Evolutionary conservation across 2,329 filamentous ascomycete genomes (phyloP), one percentile per base, ranked within the genome.

Genomic region (Emergomyces orientalis): DNA sequence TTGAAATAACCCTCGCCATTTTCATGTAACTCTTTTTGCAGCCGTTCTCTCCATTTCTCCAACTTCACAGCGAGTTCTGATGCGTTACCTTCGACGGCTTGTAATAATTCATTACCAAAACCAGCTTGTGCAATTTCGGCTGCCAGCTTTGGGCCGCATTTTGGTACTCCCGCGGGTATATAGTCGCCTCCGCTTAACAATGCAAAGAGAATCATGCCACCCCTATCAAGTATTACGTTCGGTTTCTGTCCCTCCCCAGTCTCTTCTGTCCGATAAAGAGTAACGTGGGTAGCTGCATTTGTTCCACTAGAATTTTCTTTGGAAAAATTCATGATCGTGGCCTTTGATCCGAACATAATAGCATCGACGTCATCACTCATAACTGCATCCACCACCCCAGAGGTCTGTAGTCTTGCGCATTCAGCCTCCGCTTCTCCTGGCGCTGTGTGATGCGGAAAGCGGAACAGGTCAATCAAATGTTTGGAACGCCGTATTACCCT

Each of bases 131-230:
- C 92, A 61, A 94, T 95, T 72, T 97, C 91, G 67, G 89, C 94
- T 0, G 94, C 93, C 13, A 92, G 81, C 71, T 93, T 96, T 58
- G 91, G 85, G 1, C 94, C 94, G 69, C 92, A 96, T 3, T 90
- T 89, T 0, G 89, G 86, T 19, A 99, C 88, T 0, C 94, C 94
- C 62, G 91, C 89, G 0, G 92, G 90, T 0, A 93, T 80, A 69
- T 99, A 99, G 74, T 99, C 94, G 7, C 94, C 94, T 7, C 94
- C 94, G 68, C 92, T 97, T 84, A 99, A 91, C 65, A 99, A 79
- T 0, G 94, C 94, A 25, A 97, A 88, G 14, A 99, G 78, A 27
- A 97, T 88, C 92, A 99, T 96, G 0, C 91, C 93, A 66, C 94
- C 87, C 25, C 88, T 82, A 70, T 92, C 90, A 55, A 97, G 78